Conservation (phyloP, 106 monocot genomes). For the Allium fistulosum region DNA sequence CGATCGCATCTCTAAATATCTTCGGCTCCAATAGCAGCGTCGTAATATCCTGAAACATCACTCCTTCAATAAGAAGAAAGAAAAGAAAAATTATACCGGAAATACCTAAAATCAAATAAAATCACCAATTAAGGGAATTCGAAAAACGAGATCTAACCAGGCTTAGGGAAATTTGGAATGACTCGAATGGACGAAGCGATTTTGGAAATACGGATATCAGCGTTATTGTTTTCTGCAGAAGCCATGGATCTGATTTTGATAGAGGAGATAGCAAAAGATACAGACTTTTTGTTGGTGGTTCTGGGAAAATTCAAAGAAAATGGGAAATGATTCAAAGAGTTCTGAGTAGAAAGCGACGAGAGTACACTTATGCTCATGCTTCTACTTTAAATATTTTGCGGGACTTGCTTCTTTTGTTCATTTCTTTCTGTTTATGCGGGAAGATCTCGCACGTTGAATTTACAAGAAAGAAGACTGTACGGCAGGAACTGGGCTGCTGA, state of each 20-base stretch:
- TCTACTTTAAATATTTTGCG: background rate
- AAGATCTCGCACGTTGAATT: no score
- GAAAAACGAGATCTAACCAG: conserved; percentile 18
- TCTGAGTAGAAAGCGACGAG: background rate
- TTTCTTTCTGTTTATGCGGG: no score
- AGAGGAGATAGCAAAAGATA: background rate
- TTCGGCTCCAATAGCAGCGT: conserved; percentile 61
- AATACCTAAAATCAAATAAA: background rate
- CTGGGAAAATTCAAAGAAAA: no score
- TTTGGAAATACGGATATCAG: conserved; percentile 24
- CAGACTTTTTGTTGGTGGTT: background rate
- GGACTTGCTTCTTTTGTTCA: background rate
- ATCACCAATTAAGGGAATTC: background rate
- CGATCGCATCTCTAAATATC: conserved; percentile 54
- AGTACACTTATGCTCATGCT: background rate
- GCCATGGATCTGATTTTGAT: conserved; percentile 8
- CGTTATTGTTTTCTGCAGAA: background rate
- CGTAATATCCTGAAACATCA: conserved; percentile 75
- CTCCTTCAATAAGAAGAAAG: conserved; percentile 21
- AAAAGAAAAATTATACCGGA: background rate
- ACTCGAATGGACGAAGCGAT: conserved; percentile 58
- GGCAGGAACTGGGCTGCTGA: no score
- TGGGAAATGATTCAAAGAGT: background rate
- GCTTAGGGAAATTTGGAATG: conserved; percentile 66
- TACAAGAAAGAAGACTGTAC: no score